Evolutionary conservation across 768 basidiomycete species (phyloP).

Genomic region (Auricularia sp.): DNA sequence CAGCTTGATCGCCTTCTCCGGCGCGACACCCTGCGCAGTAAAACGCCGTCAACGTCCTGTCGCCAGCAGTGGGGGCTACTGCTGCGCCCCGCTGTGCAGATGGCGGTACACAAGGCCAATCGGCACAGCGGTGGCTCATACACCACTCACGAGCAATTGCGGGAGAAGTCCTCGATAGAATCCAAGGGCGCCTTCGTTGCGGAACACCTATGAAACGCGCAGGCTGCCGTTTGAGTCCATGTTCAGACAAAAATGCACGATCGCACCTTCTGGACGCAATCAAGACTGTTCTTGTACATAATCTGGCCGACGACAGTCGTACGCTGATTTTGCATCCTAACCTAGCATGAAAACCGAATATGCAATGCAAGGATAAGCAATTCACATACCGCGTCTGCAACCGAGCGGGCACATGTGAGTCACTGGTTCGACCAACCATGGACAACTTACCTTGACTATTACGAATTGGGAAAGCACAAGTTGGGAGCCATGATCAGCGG

Average conservation of each 20-base stretch:
- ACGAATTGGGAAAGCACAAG: constrained; percentile 8
- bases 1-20: constrained; percentile 96
- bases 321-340: constrained; percentile 94
- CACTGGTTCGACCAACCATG: constrained; percentile 1
- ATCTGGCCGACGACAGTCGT: constrained; percentile 94
- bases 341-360: background rate
- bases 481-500: background rate
- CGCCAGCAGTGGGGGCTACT: too few relatives aligned
- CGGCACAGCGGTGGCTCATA: background rate
- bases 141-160: constrained; percentile 65
- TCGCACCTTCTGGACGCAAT: constrained; percentile 68
- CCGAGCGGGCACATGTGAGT: constrained; percentile 3
- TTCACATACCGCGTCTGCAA: constrained; percentile 48
- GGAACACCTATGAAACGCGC: constrained; percentile 42
- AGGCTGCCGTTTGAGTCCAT: background rate
- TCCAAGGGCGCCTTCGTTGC: constrained; percentile 88
- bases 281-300: constrained; percentile 90
- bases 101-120: background rate
- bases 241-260: background rate
- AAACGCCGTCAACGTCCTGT: too few relatives aligned
- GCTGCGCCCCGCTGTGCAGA: too few relatives aligned
- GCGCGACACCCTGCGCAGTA: constrained; percentile 68
- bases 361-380: background rate
- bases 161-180: constrained; percentile 96
- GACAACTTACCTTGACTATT: constrained; percentile 58